These are phyloP conservation scores for Hippophae rhamnoides DNA, from an alignment of 306 rosid species.

Conservation along the genomic window DNA sequence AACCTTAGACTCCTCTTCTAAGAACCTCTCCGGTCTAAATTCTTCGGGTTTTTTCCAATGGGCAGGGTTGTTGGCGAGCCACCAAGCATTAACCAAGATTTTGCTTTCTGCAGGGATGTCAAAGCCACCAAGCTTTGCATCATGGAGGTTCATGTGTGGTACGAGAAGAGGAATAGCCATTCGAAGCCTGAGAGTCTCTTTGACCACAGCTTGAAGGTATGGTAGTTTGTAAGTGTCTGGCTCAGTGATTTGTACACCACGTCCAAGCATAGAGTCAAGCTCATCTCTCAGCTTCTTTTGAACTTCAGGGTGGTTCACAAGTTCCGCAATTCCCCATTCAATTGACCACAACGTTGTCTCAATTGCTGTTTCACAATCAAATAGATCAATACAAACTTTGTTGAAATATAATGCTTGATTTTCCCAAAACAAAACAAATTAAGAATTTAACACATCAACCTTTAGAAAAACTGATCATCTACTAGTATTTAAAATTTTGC, in stretches of 20 bases:
- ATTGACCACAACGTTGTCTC: slow-evolving; percentile 88
- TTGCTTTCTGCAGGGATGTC: slow-evolving; percentile 91
- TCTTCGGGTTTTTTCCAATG: slow-evolving; percentile 69
- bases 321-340: slow-evolving; percentile 87
- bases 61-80: slow-evolving; percentile 85
- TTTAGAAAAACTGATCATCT: too few relatives aligned
- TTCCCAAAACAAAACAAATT: too few relatives aligned
- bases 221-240: slow-evolving; percentile 63
- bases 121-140: slow-evolving; percentile 54
- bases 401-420: too few relatives aligned
- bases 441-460: too few relatives aligned
- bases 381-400: too few relatives aligned
- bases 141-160: slow-evolving; percentile 90
- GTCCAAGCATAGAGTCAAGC: slow-evolving; percentile 53
- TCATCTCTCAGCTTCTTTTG: slow-evolving; percentile 53
- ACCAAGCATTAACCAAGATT: slow-evolving; percentile 76
- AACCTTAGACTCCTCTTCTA: slow-evolving; percentile 71
- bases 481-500: too few relatives aligned
- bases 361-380: slow-evolving; percentile 43
- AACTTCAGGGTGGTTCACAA: slow-evolving; percentile 72
- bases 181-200: slow-evolving; percentile 65
- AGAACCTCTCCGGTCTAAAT: slow-evolving; percentile 82
- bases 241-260: slow-evolving; percentile 53
- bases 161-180: slow-evolving; percentile 88
- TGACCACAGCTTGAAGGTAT: slow-evolving; percentile 80